Conservation (phyloP, 352 stramenopile species). For the Globisporangium camurandrum region DNA sequence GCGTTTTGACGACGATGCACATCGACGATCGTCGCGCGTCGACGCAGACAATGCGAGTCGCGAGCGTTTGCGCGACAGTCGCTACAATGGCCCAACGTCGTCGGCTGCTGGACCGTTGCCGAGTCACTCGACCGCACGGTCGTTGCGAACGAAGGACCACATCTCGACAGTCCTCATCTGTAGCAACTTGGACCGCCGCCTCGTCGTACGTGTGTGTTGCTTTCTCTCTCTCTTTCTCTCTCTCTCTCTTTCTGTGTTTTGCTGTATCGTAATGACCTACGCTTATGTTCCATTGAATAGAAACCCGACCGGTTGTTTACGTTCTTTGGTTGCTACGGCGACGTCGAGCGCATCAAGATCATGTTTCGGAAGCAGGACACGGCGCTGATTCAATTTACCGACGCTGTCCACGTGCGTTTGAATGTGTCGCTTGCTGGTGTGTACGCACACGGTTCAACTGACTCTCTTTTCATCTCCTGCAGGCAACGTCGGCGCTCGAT, state of each 20-base stretch:
- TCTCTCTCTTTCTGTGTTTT: no score
- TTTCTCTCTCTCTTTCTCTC: neutral
- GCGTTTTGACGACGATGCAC: neutral
- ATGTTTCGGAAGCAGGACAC: constrained; percentile 85
- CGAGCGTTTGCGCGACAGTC: neutral
- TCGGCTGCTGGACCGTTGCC: constrained; percentile 23
- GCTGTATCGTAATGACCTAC: no score
- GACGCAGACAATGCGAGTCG: neutral
- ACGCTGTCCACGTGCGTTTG: constrained; percentile 59
- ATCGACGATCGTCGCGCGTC: neutral
- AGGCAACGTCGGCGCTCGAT: constrained; percentile 73
- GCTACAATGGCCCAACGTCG: constrained; percentile 5
- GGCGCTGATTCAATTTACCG: constrained; percentile 69
- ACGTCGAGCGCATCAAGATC: constrained; percentile 79
- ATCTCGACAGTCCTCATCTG: constrained; percentile 74
- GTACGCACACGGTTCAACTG: neutral
- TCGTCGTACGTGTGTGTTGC: constrained; percentile 37
- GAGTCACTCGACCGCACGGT: constrained; percentile 53
- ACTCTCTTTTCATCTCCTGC: neutral
- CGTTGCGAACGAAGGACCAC: constrained; percentile 43
- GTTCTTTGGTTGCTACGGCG: constrained; percentile 79
- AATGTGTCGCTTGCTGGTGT: neutral
- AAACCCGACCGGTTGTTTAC: constrained; percentile 63
- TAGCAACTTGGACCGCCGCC: constrained; percentile 66
- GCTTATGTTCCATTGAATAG: no score